These are phyloP conservation scores for Boeremia exigua DNA, from an alignment of 2,329 filamentous ascomycete genomes.

Conservation along the genomic window DNA sequence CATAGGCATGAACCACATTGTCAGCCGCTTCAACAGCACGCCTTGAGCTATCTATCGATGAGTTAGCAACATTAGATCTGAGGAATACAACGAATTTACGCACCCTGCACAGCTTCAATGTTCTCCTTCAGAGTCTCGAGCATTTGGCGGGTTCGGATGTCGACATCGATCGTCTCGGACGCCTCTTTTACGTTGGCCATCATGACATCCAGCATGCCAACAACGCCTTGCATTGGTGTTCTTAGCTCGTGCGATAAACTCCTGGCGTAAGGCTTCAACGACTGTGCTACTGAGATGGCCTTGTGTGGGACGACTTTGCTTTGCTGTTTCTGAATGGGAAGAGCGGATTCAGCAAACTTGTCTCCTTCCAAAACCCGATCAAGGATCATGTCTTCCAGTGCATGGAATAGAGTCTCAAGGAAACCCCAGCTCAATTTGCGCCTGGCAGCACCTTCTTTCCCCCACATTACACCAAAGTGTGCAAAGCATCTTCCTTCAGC, in stretches of 20 bases:
- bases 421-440: constrained; percentile 68
- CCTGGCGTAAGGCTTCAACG: constrained; percentile 73
- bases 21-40: constrained; percentile 76
- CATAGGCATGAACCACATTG: constrained; percentile 77
- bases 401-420: constrained; percentile 71
- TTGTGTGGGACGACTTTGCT: constrained; percentile 61
- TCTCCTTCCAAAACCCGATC: constrained; percentile 63
- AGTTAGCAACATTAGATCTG: constrained; percentile 15
- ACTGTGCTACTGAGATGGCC: constrained; percentile 65
- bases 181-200: constrained; percentile 74
- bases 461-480: constrained; percentile 77
- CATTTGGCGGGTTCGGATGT: constrained; percentile 59
- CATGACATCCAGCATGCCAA: constrained; percentile 79
- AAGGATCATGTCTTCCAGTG: constrained; percentile 70
- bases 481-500: constrained; percentile 70
- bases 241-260: constrained; percentile 74
- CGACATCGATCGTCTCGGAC: constrained; percentile 61
- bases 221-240: constrained; percentile 77
- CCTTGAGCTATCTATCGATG: constrained; percentile 66
- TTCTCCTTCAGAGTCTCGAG: constrained; percentile 70
- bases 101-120: constrained; percentile 74
- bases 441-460: constrained; percentile 63
- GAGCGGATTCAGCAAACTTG: constrained; percentile 47
- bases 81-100: constrained; percentile 39
- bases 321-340: constrained; percentile 27